Evolutionary conservation across 768 basidiomycete genomes (phyloP).

Genomic region (Pulveroboletus sp.): DNA sequence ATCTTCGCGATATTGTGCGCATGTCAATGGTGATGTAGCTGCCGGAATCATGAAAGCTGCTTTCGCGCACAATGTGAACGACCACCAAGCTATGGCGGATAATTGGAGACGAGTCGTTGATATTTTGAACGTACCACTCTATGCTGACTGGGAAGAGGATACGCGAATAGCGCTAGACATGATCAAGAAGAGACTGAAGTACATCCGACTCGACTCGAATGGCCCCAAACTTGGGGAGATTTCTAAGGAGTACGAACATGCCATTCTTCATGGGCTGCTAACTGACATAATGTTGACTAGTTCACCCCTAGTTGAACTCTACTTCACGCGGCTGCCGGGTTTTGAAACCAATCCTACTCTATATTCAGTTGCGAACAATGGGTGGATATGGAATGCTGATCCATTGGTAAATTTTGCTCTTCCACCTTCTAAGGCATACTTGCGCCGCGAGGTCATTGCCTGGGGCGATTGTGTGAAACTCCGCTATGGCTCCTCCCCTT

Average conservation of each 20-base stretch:
- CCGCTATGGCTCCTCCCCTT: constrained; percentile 78
- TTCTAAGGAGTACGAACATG: constrained; percentile 54
- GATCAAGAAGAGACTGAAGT: constrained; percentile 72
- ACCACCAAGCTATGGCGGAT: constrained; percentile 53
- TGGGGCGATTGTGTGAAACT: constrained; percentile 99
- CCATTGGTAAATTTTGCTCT: constrained; percentile 93
- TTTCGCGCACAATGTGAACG: constrained; percentile 42
- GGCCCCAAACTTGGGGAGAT: constrained; percentile 86
- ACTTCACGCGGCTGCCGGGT: constrained; percentile 82
- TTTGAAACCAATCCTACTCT: constrained; percentile 46
- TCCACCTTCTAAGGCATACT: constrained; percentile 87
- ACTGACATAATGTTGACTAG: constrained; percentile 38
- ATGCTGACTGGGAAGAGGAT: constrained; percentile 84
- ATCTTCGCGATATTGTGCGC: constrained; percentile 62
- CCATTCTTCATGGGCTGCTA: neutral
- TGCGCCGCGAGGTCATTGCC: constrained; percentile 92
- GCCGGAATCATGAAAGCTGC: constrained; percentile 75
- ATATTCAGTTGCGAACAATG: constrained; percentile 93
- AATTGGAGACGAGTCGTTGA: constrained; percentile 79
- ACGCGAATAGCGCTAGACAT: constrained; percentile 66
- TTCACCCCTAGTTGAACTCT: constrained; percentile 79
- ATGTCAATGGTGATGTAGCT: constrained; percentile 57
- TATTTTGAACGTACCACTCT: constrained; percentile 83
- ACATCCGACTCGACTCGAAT: constrained; percentile 72
- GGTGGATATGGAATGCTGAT: constrained; percentile 98